Evolutionary conservation across 495 filamentous ascomycete species (phyloP), one percentile per base, ranked within the genome.

Genomic region (Aspergillus olivimuriae): DNA sequence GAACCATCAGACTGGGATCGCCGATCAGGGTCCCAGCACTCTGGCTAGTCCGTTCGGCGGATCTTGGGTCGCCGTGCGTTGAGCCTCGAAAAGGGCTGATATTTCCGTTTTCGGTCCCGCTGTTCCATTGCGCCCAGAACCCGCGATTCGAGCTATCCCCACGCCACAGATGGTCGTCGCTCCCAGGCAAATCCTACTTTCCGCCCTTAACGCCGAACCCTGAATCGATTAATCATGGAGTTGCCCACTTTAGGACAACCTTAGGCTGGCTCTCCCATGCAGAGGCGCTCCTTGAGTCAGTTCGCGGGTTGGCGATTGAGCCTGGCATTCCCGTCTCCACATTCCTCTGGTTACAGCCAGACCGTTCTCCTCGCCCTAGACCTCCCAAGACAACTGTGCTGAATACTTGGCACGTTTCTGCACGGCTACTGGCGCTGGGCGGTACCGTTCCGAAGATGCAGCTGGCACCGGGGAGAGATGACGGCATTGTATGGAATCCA

Each of bases 91-190:
- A 15, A 17, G 15, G 22, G 26, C 11, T 9, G 4, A 22, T 6
- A 23, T 34, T 18, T 50, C 52, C 52, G 52, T 47, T 55, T 55
- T 15, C 52, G 43, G 52, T 9, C 45, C 32, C 35, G 52, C 18
- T 20, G 52, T 55, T 51, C 34, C 48, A 51, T 49, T 45, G 28
- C 16, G 21, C 41, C 34, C 14, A 23, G 12, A 43, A 34, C 17
- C 21, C 22, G 32, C 12, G 6, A 21, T 9, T 7, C 18, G 30
- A 35, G 7, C 22, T 26, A 11, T 5, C 24, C 24, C 5, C 6
- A 28, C 6, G 24, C 24, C 24, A 28, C 24, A 28, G 24, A n/a
- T 2, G 2, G 2, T n/a, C 14, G 18, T 24, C 38, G 18, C 20
- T 15, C 4, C 23, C 22, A 16, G 10, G 14, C 11, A 2, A 20